Base-by-base conservation (phyloP, 345 rosid genomes). In the Lenwebbia sp. region DNA sequence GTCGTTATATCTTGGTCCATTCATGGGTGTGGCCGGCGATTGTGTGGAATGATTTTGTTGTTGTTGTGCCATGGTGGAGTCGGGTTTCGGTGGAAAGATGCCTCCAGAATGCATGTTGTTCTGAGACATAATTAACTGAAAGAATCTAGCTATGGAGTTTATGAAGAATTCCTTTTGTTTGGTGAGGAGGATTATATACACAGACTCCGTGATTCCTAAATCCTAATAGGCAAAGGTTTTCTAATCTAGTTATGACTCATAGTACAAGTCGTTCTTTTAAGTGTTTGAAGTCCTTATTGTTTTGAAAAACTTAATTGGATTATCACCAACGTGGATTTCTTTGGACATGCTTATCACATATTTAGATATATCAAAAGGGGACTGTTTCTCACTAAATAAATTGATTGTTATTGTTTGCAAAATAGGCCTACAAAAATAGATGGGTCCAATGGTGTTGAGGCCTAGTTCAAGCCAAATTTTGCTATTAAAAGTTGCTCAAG, bases 371-470 rank as follows among this genome's bases (percentile, higher is more conserved):
- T 57, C 62, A 25, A 57, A 57, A 57, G 11, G 2, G 6, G 13
- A 25, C n/a, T 56, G 28, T 56, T 25, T 57, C 62, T 26, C 62
- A 25, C 62, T 57, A 10, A 25, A 57, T 26, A 57, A 25, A 57
- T 5, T 26, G 7, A 57, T 57, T 57, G 30, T 25, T 26, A 11
- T 57, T 57, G 30, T 57, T 57, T 57, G 14, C 30, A 57, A 57
- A n/a, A 57, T 25, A 26, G 15, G 30, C 15, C 53, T 51, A 51
- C 53, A 0, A 15, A 51, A 51, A 51, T 12, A 51, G 54, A 53
- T 17, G 22, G 54, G 54, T 15, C 70, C 70, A n/a, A 58, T 13
- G 33, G 33, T 6, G 19, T 0, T 0, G 19, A n/a, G 19, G 0
- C 70, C 37, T 13, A 58, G 70, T 58, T 58, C 70, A 13, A 58